Base-by-base conservation (phyloP, 306 rosid species). In the Fragaria ananassa region DNA sequence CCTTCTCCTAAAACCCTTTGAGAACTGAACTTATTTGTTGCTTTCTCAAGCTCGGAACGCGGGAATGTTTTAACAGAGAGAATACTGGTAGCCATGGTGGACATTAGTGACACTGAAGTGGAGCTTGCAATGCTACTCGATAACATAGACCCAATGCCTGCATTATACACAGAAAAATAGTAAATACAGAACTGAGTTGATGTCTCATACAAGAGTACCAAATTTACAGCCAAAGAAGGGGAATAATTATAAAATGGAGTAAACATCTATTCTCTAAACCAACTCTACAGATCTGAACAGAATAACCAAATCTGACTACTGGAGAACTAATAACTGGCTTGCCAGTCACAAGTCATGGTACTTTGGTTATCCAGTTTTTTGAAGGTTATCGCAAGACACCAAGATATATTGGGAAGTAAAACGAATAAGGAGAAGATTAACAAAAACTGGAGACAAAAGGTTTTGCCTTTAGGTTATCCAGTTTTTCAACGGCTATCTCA, bases 1-100 rank as follows among this genome's bases (percentile, higher is more conserved):
- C 98, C 97, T 89, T 92, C 98, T 56, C 98, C 98, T 81, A 94
- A 79, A 71, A 94, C 42, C 81, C 92, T 87, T 81, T 87, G 86
- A 70, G 96, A 88, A 81, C 89, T 89, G 81, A 94, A 94, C 67
- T 74, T 84, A 68, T 88, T 85, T 39, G 98, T 94, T 77, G 98
- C 97, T 78, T 88, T 92, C 89, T 87, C 93, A 79, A 94, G 83
- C 86, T 91, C 98, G 8, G 96, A 79, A 79, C 88, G 87, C 23
- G 91, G 42, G 85, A 94, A 92, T 53, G 88, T 87, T 89, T 87
- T 92, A 47, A 92, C 92, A 61, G 97, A 91, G 81, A 79, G 90
- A 82, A 89, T 78, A 77, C 91, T 84, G 71, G 93, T 82, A 68
- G 93, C 88, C 89, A 88, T 81, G 63, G 89, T 79, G 76, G 98